Evolutionary conservation across 2,329 filamentous ascomycete genomes (phyloP), one percentile per base, ranked within the genome.

Genomic region (Chaetothyriales sp.): DNA sequence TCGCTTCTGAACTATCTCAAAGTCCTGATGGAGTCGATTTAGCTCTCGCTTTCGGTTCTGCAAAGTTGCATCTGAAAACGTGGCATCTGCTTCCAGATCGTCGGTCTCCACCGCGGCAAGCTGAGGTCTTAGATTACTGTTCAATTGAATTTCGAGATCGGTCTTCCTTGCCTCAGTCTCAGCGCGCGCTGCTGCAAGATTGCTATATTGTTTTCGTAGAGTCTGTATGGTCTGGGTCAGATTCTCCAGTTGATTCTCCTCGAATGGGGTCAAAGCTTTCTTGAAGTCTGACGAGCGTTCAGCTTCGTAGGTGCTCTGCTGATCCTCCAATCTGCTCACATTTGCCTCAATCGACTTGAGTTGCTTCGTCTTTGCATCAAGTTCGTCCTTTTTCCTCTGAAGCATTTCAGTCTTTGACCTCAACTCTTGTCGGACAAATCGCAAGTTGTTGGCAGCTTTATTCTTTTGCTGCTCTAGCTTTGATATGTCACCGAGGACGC

Each of bases 251-350:
- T 86, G 82, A 43, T 76, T 73, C 67, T 97, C 90, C 67, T 98
- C 94, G n/a, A 82, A 79, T 6, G 78, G 71, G 8, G 83, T 85
- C 47, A 98, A 74, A 10, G 85, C 85, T 69, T 95, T 95, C 71
- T 94, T 94, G 72, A 97, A 98, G 20, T 94, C 85, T 0, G 87
- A 86, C 15, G 77, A 76, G 51, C 95, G 69, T 66, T 98, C 94
- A 2, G 82, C 76, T 66, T 95, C 82, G 64, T 89, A 85, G 5
- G 85, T 82, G 47, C 75, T 77, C 52, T 94, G 76, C 58, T 86
- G 85, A 54, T 88, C 83, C 48, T 82, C 78, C 50, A 94, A 77
- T 43, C 82, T 80, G 58, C 86, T 83, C 65, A 95, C 77, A 61
- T 86, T 84, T 57, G 76, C 77, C 58, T 87, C 82, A 28, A 89